These are phyloP conservation scores for Fusarium buharicum DNA, from an alignment of 2,329 filamentous ascomycete genomes.

Conservation along the genomic window DNA sequence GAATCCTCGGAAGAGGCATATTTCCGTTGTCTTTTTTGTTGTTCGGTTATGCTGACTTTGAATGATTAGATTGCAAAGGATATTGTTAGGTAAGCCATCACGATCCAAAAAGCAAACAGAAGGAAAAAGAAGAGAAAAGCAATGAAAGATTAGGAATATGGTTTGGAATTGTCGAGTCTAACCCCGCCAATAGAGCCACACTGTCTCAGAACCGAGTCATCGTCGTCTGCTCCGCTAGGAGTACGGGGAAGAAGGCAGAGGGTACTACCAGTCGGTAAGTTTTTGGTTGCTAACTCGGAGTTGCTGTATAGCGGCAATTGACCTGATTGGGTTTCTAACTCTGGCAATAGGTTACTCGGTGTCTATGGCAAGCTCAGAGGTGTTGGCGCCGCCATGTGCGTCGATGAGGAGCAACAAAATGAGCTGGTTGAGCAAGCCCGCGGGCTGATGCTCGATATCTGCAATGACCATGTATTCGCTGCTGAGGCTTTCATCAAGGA, in stretches of 20 bases:
- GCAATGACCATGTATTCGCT: constrained; percentile 81
- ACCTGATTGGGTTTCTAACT: background rate
- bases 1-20: background rate
- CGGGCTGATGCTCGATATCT: constrained; percentile 81
- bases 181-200: constrained; percentile 51
- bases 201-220: constrained; percentile 79
- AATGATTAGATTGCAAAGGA: constrained; percentile 53
- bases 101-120: background rate
- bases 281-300: background rate
- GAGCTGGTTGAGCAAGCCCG: constrained; percentile 72
- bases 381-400: constrained; percentile 63
- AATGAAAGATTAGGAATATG: constrained; percentile 6
- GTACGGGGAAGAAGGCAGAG: constrained; percentile 91
- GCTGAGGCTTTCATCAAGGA: constrained; percentile 71
- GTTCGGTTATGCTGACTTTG: constrained; percentile 13
- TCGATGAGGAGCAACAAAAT: constrained; percentile 60
- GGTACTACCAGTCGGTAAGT: constrained; percentile 94
- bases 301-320: background rate
- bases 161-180: constrained; percentile 18
- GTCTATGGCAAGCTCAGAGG: constrained; percentile 67
- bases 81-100: constrained; percentile 54
- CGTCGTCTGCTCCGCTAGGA: constrained; percentile 94
- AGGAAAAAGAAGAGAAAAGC: background rate
- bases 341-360: constrained; percentile 61
- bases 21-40: constrained; percentile 13